phyloP scores from a whole-genome alignment of 148 eudicot genomes.

The Talinum fruticosum region DNA sequence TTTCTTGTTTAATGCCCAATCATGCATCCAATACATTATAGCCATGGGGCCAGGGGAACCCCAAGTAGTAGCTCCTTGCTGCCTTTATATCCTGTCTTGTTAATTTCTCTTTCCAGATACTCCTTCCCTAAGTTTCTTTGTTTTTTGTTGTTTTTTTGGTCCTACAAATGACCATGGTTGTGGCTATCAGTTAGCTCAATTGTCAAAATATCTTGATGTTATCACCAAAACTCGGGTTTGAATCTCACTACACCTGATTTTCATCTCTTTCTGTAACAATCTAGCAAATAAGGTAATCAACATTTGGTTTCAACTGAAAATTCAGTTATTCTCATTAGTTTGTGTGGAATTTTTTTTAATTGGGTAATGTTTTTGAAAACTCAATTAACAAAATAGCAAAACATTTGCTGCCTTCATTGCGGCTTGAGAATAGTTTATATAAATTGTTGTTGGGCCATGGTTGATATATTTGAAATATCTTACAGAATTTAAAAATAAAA shows the following conservation, averaged over 20 bases:
- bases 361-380: neutral
- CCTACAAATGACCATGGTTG: too few relatives aligned
- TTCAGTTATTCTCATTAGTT: neutral
- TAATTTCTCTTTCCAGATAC: neutral
- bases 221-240: too few relatives aligned
- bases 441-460: neutral
- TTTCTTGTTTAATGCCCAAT: conserved; percentile 18
- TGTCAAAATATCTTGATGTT: too few relatives aligned
- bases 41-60: neutral
- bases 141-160: too few relatives aligned
- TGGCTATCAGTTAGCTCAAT: neutral
- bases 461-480: neutral
- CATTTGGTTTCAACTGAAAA: too few relatives aligned
- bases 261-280: too few relatives aligned
- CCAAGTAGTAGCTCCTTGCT: neutral
- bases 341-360: neutral
- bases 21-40: conserved; percentile 20
- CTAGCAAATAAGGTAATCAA: too few relatives aligned
- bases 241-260: too few relatives aligned
- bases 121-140: too few relatives aligned
- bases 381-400: neutral
- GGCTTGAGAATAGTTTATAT: too few relatives aligned
- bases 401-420: too few relatives aligned
- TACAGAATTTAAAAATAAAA: too few relatives aligned
- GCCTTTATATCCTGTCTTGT: neutral